Conservation (phyloP, 1,139 yeast genomes). For the Candida glucosophila region DNA sequence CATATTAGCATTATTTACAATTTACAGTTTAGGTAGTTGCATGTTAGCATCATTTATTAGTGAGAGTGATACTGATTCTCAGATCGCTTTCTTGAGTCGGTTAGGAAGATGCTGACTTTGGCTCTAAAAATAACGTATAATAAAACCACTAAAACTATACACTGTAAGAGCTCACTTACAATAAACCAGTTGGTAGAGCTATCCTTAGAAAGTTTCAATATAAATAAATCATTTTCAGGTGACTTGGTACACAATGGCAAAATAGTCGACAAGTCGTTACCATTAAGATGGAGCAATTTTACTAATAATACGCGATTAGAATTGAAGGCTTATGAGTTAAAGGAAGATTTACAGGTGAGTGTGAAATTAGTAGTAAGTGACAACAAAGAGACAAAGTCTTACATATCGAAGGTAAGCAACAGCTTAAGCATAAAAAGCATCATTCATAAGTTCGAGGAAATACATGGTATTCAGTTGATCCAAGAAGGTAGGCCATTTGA, state of each 20-base stretch:
- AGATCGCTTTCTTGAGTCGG: too few relatives aligned
- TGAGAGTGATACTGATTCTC: too few relatives aligned
- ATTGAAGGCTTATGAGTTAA: slow-evolving; percentile 11
- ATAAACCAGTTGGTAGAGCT: slow-evolving; percentile 20
- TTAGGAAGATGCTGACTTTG: slow-evolving; percentile 20
- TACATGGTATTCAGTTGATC: slow-evolving; percentile 2
- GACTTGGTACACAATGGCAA: slow-evolving; percentile 21
- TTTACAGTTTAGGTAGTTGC: too few relatives aligned
- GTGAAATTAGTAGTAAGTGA: slow-evolving; percentile 15
- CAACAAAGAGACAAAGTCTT: slow-evolving; percentile 8
- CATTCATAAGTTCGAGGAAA: slow-evolving; percentile 7
- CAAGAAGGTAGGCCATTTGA: slow-evolving; percentile 3
- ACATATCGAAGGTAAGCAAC: slow-evolving; percentile 6
- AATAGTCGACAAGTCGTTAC: slow-evolving; percentile 23
- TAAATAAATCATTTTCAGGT: slow-evolving; percentile 13
- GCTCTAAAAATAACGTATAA: slow-evolving; percentile 15
- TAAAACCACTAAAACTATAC: slow-evolving; percentile 16
- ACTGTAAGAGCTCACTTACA: slow-evolving; percentile 15
- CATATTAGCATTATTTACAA: too few relatives aligned
- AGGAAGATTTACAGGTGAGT: slow-evolving; percentile 11
- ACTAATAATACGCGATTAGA: slow-evolving; percentile 24
- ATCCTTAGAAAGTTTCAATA: slow-evolving; percentile 19
- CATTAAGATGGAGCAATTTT: slow-evolving; percentile 25
- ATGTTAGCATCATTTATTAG: too few relatives aligned
- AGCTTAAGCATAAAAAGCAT: slow-evolving; percentile 7